These are phyloP conservation scores for Crithidia thermophila DNA, from an alignment of 208 protist species.

Conservation along the genomic window DNA sequence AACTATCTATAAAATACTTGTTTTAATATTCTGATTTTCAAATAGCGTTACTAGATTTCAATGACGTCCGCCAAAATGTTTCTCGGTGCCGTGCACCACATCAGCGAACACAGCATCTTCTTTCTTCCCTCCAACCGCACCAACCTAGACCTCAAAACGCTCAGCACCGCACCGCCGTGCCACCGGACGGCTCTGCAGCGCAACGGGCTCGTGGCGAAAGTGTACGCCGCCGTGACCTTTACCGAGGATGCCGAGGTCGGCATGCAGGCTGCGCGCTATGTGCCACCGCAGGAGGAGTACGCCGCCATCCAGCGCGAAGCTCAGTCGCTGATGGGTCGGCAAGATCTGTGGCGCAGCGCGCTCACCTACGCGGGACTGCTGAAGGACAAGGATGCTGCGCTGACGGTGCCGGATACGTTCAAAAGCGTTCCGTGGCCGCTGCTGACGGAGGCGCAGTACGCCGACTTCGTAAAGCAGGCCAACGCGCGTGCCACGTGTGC, in stretches of 20 bases:
- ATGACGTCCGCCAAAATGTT: slow-evolving; percentile 8
- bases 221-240: slow-evolving; percentile 30
- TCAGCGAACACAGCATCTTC: slow-evolving; percentile 61
- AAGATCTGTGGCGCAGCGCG: slow-evolving; percentile 41
- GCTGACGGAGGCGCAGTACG: slow-evolving; percentile 37
- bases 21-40: slow-evolving; percentile 5
- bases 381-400: not conserved
- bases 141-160: slow-evolving; percentile 55
- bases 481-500: slow-evolving; percentile 19
- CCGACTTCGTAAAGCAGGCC: slow-evolving; percentile 28
- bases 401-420: slow-evolving; percentile 5
- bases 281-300: no score
- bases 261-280: no score
- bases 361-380: slow-evolving; percentile 33
- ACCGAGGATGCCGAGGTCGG: not conserved
- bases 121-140: slow-evolving; percentile 38
- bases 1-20: not conserved
- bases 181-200: slow-evolving; percentile 66
- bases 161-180: slow-evolving; percentile 53
- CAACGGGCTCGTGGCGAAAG: slow-evolving; percentile 74
- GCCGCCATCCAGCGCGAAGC: not conserved
- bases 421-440: slow-evolving; percentile 50
- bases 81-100: slow-evolving; percentile 33
- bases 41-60: no score
- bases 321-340: slow-evolving; percentile 27